Evolutionary conservation across 106 monocot genomes (phyloP).

Genomic region (Allium fistulosum): DNA sequence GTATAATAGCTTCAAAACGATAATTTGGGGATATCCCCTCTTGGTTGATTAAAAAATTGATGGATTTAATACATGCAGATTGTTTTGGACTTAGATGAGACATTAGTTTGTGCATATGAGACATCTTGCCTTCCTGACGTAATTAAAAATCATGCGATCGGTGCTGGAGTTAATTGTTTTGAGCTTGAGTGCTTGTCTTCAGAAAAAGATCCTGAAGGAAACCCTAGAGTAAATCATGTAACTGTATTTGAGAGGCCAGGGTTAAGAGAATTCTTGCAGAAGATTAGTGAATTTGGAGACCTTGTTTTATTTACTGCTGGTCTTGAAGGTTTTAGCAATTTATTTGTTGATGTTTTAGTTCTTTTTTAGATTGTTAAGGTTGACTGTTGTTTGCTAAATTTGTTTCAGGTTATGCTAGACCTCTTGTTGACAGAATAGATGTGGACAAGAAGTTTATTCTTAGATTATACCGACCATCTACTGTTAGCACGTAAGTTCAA

Average conservation of each 20-base stretch:
- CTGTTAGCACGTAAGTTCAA: conserved; percentile 65
- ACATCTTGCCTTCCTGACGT: conserved; percentile 61
- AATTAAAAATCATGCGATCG: conserved; percentile 66
- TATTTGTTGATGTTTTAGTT: not conserved
- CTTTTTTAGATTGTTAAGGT: not conserved
- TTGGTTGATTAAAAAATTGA: too few species aligned
- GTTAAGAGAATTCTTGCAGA: conserved; percentile 52
- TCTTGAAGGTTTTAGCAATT: conserved; percentile 55
- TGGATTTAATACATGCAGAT: conserved; percentile 33
- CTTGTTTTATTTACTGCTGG: conserved; percentile 75
- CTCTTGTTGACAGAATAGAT: conserved; percentile 87
- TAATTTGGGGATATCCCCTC: too few species aligned
- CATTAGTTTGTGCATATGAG: conserved; percentile 93
- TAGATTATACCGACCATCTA: conserved; percentile 72
- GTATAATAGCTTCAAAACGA: too few species aligned
- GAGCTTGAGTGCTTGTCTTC: conserved; percentile 72
- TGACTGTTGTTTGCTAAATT: not conserved
- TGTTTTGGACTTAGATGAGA: conserved; percentile 92
- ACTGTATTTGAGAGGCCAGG: conserved; percentile 71
- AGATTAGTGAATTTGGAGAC: conserved; percentile 58
- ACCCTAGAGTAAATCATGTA: conserved; percentile 57
- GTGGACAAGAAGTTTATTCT: conserved; percentile 46
- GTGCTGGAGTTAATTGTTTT: conserved; percentile 82
- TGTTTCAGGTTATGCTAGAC: conserved; percentile 76
- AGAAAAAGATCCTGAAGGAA: conserved; percentile 64